Base-by-base conservation (phyloP, 805 yeast genomes). In the Kregervanrija pseudodelftensis region DNA sequence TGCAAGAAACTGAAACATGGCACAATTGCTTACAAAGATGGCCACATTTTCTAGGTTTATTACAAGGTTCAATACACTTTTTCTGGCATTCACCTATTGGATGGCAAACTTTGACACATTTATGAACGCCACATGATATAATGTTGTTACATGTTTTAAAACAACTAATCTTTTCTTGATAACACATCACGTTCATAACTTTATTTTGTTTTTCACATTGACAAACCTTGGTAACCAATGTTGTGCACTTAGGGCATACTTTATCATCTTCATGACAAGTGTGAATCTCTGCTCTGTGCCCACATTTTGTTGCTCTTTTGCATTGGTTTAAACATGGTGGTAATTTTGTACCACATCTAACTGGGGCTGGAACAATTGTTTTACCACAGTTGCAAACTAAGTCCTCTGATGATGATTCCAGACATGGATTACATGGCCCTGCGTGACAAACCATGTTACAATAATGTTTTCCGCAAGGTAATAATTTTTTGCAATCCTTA, bases 321-420 rank as follows among this genome's bases (percentile, higher is more conserved):
- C 96, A 87, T 49, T 76, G 88, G 48, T 76, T 72, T 17, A 67
- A 69, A 64, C 96, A 87, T 10, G 70, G 71, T 4, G 83, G 83
- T 32, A 85, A 58, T 38, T 63, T 69, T 0, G 86, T 77, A 11
- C 95, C 95, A 66, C 96, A 87, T 51, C 95, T 67, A 9, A 86
- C 87, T 0, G 96, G 96, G 0, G 95, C 95, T 15, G 72, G 73
- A 5, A 87, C 70, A 3, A 84, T 73, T 0, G 95, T 87, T 50
- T 73, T 70, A 3, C 95, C 95, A 67, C 96, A 87, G 40, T 82
- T 74, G 57, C 96, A 87, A 3, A 79, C 75, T 52, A 85, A 66
- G 58, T 87, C 95, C 14, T 85, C 87, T 36, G 80, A 76, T n/a
- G 84, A 74, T 5, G 91, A 81, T 56, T 86, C 95, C 40, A 85